Conservation (phyloP, 2,329 filamentous ascomycete genomes). For the Alternaria angustiovoidea region DNA sequence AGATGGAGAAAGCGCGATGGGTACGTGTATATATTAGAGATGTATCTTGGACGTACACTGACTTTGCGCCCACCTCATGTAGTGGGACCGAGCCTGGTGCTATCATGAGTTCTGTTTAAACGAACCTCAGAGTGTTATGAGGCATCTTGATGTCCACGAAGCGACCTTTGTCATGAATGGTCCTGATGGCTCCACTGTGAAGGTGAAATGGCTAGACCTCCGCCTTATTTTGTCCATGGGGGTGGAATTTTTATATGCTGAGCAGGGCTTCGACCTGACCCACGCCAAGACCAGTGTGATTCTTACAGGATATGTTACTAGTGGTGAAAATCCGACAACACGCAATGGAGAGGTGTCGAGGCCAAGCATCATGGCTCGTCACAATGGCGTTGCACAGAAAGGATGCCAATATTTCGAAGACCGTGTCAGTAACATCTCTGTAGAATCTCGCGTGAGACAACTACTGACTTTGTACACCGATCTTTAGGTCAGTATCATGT, state of each 20-base stretch:
- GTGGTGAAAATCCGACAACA: neutral
- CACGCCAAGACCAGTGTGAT: neutral
- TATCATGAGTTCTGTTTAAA: constrained; percentile 27
- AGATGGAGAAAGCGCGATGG: constrained; percentile 19
- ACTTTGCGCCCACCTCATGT: neutral
- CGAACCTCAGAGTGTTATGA: constrained; percentile 20
- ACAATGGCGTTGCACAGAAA: constrained; percentile 17
- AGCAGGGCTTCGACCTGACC: neutral
- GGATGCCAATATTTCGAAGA: constrained; percentile 20
- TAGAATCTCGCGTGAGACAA: no score
- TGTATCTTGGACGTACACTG: neutral
- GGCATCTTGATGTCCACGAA: constrained; percentile 18
- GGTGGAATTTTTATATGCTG: neutral
- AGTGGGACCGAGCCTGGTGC: constrained; percentile 28
- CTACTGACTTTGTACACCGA: no score
- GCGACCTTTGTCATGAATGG: constrained; percentile 27
- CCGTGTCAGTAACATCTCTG: neutral
- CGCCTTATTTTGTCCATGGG: constrained; percentile 9
- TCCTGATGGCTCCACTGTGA: constrained; percentile 15
- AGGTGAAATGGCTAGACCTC: constrained; percentile 23
- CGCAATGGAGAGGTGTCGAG: neutral
- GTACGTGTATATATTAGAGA: neutral
- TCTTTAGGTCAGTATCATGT: constrained; percentile 18
- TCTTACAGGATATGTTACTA: neutral
- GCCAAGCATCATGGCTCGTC: constrained; percentile 22